Evolutionary conservation across 371 early-diverging fungal species (phyloP).

Genomic region (Blastocladiella emersonii): DNA sequence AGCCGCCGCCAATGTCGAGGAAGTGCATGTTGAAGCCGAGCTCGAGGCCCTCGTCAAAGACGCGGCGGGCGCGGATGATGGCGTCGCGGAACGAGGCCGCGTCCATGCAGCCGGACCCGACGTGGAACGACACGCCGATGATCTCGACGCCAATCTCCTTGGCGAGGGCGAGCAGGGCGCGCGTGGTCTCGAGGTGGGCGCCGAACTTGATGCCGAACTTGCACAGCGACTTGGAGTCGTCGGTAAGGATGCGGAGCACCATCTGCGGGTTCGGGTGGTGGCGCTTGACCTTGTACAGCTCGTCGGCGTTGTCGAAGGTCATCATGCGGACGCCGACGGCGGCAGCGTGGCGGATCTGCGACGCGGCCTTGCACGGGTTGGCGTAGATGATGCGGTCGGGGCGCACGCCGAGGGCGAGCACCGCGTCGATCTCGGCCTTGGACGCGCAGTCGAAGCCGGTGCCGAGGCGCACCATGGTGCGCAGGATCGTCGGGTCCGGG

Average conservation of each 20-base stretch:
- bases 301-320: conserved; percentile 97
- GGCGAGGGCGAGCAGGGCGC: conserved; percentile 54
- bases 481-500: conserved; percentile 74
- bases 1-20: conserved; percentile 94
- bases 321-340: conserved; percentile 66
- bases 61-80: conserved; percentile 61
- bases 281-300: conserved; percentile 79
- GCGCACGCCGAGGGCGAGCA: conserved; percentile 60
- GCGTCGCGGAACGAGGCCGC: conserved; percentile 85
- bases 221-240: conserved; percentile 84
- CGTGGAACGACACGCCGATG: conserved; percentile 47
- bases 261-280: conserved; percentile 67
- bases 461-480: conserved; percentile 68
- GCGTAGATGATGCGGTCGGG: conserved; percentile 84
- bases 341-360: conserved; percentile 75
- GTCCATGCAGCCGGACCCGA: conserved; percentile 87
- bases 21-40: conserved; percentile 55
- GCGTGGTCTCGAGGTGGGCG: conserved; percentile 60
- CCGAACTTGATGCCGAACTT: conserved; percentile 94
- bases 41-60: conserved; percentile 67
- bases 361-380: conserved; percentile 94
- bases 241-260: conserved; percentile 85
- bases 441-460: conserved; percentile 77
- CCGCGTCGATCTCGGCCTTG: conserved; percentile 65
- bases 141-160: conserved; percentile 55